Evolutionary conservation across 2,329 filamentous ascomycete genomes (phyloP).

Genomic region (Albophoma yamanashiensis): DNA sequence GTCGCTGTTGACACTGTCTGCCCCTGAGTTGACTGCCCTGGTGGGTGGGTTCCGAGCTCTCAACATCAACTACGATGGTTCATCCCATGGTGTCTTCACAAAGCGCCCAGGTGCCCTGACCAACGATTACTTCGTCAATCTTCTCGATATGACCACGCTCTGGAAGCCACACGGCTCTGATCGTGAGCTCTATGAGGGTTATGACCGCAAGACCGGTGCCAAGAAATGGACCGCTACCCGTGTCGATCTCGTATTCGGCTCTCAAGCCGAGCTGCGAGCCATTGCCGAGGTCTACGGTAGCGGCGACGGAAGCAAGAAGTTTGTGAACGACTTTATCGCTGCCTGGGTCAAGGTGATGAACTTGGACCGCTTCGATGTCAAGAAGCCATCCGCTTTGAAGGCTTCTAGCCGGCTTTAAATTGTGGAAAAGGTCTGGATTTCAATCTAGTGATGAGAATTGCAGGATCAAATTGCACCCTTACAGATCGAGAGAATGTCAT

Average conservation of each 20-base stretch:
- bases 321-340: conserved; percentile 59
- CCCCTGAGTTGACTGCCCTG: conserved; percentile 60
- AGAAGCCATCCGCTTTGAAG: conserved; percentile 5
- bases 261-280: conserved; percentile 64
- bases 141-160: conserved; percentile 54
- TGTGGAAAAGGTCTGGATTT: background rate
- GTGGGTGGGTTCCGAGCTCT: conserved; percentile 63
- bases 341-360: conserved; percentile 70
- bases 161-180: conserved; percentile 40
- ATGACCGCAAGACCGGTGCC: conserved; percentile 52
- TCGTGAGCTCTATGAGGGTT: conserved; percentile 50
- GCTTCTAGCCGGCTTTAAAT: conserved; percentile 8
- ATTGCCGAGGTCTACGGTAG: conserved; percentile 59
- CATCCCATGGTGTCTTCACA: conserved; percentile 57
- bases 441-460: background rate
- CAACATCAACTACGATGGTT: conserved; percentile 62
- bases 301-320: conserved; percentile 48
- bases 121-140: conserved; percentile 76
- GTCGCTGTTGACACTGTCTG: conserved; percentile 57
- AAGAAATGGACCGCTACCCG: conserved; percentile 63
- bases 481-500: background rate
- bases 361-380: conserved; percentile 58
- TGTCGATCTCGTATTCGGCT: conserved; percentile 59
- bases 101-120: conserved; percentile 55
- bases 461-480: background rate